Conservation (phyloP, 2,329 filamentous ascomycete species). For the Botrytis cinerea region DNA sequence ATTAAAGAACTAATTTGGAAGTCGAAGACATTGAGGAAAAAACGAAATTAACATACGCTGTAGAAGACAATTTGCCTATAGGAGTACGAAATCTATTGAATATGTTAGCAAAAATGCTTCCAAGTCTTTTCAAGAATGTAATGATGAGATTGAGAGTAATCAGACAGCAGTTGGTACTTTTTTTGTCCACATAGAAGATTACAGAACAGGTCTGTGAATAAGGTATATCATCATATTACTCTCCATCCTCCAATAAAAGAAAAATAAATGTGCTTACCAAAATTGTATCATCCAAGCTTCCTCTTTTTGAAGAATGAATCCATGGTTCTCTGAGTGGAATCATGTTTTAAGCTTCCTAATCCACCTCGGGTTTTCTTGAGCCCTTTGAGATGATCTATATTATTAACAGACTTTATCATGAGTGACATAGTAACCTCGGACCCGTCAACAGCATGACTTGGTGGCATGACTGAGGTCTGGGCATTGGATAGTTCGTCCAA, state of each 20-base stretch:
- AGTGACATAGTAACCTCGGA: conserved; percentile 47
- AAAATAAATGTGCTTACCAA: conserved; percentile 26
- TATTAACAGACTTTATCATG: conserved; percentile 65
- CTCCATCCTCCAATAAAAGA: conserved; percentile 29
- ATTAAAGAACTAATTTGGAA: not conserved
- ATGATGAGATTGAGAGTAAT: conserved; percentile 42
- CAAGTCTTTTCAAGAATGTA: not conserved
- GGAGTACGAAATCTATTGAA: conserved; percentile 2
- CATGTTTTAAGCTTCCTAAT: conserved; percentile 75
- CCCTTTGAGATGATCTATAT: conserved; percentile 67
- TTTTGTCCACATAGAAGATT: conserved; percentile 64
- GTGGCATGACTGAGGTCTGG: not conserved
- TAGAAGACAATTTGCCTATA: not conserved
- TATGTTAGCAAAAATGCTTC: conserved; percentile 23
- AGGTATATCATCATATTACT: conserved; percentile 67
- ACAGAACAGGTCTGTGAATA: conserved; percentile 86
- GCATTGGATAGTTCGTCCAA: not conserved
- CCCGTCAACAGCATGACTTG: conserved; percentile 22
- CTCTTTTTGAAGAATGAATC: conserved; percentile 73
- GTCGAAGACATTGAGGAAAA: not conserved
- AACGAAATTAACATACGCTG: conserved; percentile 12
- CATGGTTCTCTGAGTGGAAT: conserved; percentile 74
- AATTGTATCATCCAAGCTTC: conserved; percentile 36
- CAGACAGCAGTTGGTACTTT: conserved; percentile 84
- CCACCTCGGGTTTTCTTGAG: conserved; percentile 80